These are phyloP conservation scores for Cadophora luteo-olivacea DNA, from an alignment of 2,329 filamentous ascomycete genomes.

Conservation along the genomic window DNA sequence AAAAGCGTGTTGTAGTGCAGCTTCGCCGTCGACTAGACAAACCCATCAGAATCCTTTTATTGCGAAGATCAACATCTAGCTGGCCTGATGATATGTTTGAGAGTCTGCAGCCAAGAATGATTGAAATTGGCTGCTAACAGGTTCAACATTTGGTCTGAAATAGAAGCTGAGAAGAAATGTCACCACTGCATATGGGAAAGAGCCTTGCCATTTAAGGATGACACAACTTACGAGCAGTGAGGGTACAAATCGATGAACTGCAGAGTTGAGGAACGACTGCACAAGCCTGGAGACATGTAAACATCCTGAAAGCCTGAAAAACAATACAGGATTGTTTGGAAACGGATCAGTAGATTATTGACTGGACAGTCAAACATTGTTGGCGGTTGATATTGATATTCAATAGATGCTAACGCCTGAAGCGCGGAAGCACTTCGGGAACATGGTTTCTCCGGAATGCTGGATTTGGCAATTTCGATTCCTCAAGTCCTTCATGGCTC, in stretches of 20 bases:
- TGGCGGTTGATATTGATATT: background rate
- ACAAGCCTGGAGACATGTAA: background rate
- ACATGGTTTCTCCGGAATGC: conserved; percentile 5
- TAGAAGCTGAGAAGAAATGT: background rate
- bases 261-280: background rate
- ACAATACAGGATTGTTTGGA: background rate
- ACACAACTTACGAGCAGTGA: background rate
- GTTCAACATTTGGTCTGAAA: background rate
- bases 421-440: background rate
- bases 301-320: background rate
- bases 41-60: background rate
- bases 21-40: background rate
- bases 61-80: background rate
- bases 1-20: background rate
- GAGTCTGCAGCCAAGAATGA: background rate
- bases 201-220: background rate
- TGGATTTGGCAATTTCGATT: background rate
- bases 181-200: background rate
- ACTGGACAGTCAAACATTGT: background rate
- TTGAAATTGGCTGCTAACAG: background rate
- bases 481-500: background rate
- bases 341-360: background rate
- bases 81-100: background rate
- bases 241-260: background rate
- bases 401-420: background rate